Conservation (phyloP, 2,329 filamentous ascomycete genomes). For the Colletotrichum sp. region DNA sequence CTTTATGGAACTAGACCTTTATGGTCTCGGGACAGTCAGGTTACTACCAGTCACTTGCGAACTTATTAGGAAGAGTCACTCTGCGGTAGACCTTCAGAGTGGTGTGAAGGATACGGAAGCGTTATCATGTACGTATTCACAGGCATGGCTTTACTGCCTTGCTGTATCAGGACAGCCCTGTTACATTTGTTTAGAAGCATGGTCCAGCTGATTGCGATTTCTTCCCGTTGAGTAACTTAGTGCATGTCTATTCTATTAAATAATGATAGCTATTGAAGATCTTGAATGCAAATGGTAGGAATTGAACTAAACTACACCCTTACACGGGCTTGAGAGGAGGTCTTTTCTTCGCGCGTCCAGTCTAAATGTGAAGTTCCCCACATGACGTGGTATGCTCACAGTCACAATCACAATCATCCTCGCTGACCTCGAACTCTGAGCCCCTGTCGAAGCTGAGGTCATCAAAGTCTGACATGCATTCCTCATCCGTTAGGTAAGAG, state of each 20-base stretch:
- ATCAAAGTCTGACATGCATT: neutral
- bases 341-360: neutral
- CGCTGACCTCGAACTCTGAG: neutral
- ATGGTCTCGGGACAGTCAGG: neutral
- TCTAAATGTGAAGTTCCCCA: accelerated
- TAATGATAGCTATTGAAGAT: neutral
- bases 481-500: neutral
- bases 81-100: too few species aligned
- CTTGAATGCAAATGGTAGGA: accelerated
- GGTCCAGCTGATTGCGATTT: neutral
- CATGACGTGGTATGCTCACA: too few species aligned
- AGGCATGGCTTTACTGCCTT: neutral
- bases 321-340: neutral
- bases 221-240: too few species aligned
- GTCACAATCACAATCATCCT: neutral
- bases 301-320: neutral
- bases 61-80: neutral
- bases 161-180: neutral
- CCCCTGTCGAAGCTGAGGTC: neutral
- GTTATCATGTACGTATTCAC: neutral
- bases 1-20: neutral
- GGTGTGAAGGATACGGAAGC: neutral
- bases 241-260: too few species aligned
- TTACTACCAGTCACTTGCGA: neutral
- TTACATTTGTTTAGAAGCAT: neutral